Conservation (phyloP, 148 eudicot genomes). For the Drosera capensis region DNA sequence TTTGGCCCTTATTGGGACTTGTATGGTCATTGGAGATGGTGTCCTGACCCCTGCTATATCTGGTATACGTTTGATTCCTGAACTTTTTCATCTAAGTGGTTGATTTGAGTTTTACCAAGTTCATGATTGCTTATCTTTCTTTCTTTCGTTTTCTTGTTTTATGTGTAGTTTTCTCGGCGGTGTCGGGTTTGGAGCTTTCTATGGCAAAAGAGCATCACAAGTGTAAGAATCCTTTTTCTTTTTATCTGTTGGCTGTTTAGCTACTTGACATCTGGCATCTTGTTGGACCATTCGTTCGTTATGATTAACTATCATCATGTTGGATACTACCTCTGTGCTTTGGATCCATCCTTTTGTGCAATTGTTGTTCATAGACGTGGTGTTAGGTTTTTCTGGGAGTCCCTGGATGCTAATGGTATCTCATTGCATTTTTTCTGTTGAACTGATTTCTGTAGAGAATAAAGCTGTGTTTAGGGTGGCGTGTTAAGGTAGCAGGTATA, state of each 20-base stretch:
- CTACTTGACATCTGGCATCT: neutral
- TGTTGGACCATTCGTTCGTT: neutral
- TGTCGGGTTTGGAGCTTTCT: slow-evolving; percentile 62
- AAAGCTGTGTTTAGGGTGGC: too few relatives aligned
- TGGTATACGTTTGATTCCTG: slow-evolving; percentile 20
- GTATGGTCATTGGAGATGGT: slow-evolving; percentile 99
- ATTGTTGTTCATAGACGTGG: too few relatives aligned
- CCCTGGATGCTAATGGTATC: too few relatives aligned
- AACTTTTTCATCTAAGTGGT: neutral
- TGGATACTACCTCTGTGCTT: neutral
- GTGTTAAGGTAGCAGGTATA: too few relatives aligned
- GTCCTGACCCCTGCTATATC: slow-evolving; percentile 82
- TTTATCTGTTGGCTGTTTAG: neutral
- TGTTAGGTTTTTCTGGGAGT: too few relatives aligned
- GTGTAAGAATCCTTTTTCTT: slow-evolving; percentile 20
- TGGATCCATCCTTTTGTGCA: too few relatives aligned
- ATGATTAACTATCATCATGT: neutral
- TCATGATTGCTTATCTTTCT: neutral
- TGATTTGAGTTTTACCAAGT: neutral
- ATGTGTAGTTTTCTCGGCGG: slow-evolving; percentile 61
- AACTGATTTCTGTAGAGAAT: too few relatives aligned
- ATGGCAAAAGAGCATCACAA: slow-evolving; percentile 43
- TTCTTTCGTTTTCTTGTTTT: slow-evolving; percentile 5
- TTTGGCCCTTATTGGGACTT: slow-evolving; percentile 77
- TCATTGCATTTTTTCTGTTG: too few relatives aligned